Conservation (phyloP, 1,284 basidiomycete genomes). For the Stygiomarasmius scandens region DNA sequence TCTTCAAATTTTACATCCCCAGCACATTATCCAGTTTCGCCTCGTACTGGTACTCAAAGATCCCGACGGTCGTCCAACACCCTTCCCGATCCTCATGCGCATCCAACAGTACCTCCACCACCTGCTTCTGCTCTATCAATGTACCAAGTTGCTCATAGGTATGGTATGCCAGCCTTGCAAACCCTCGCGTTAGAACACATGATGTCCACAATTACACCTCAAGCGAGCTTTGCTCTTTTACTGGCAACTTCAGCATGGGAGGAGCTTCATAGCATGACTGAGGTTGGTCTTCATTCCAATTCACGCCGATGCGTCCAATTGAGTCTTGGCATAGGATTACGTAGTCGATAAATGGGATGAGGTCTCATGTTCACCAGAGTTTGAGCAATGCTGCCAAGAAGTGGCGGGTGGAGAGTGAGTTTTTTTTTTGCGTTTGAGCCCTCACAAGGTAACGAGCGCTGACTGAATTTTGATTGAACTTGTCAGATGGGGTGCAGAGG, state of each 20-base stretch:
- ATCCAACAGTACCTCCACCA: constrained; percentile 64
- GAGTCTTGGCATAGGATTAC: constrained; percentile 49
- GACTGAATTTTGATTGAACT: too few species aligned
- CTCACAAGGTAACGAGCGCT: too few species aligned
- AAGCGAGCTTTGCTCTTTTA: constrained; percentile 71
- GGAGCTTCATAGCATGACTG: constrained; percentile 61
- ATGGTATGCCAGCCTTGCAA: constrained; percentile 68
- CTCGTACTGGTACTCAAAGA: constrained; percentile 44
- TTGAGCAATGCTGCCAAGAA: constrained; percentile 70
- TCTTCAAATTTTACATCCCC: constrained; percentile 34
- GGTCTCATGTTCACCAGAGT: constrained; percentile 62
- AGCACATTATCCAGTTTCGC: constrained; percentile 49
- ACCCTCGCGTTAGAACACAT: constrained; percentile 75
- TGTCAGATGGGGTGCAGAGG: constrained; percentile 72
- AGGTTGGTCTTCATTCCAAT: constrained; percentile 24
- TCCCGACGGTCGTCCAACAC: constrained; percentile 26
- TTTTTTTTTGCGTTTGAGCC: too few species aligned
- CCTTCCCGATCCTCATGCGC: constrained; percentile 69
- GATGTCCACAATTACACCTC: constrained; percentile 71
- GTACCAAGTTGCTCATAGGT: constrained; percentile 83
- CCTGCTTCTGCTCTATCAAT: constrained; percentile 77
- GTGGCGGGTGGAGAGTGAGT: constrained; percentile 72
- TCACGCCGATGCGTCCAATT: background rate
- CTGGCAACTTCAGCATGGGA: constrained; percentile 71
- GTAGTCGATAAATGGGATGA: constrained; percentile 73